These are phyloP conservation scores for Coemansia sp. DNA, from an alignment of 192 early-diverging fungal species.

Conservation along the genomic window DNA sequence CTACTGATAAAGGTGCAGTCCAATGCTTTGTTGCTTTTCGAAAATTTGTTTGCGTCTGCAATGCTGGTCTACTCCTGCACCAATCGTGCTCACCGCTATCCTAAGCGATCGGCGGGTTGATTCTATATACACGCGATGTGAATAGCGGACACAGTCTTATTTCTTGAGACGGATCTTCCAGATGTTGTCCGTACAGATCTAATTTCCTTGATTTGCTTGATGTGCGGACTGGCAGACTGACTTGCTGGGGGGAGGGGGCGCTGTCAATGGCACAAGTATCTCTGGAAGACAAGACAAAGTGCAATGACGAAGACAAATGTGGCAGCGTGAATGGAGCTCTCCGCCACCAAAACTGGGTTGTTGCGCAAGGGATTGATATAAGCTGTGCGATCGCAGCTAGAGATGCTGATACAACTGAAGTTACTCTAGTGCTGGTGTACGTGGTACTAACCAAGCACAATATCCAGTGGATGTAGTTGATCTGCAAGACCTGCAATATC, in stretches of 20 bases:
- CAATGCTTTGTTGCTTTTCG: background rate
- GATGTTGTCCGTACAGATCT: background rate
- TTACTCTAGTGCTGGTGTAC: background rate
- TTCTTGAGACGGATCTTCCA: background rate
- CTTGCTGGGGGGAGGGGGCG: background rate
- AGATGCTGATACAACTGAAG: background rate
- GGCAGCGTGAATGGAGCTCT: background rate
- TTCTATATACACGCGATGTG: background rate
- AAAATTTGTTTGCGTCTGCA: background rate
- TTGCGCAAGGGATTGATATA: background rate
- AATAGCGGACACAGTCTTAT: background rate
- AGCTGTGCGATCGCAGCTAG: background rate
- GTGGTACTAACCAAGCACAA: background rate
- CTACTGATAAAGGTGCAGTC: background rate
- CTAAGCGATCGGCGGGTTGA: background rate
- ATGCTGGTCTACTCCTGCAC: background rate
- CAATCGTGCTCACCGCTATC: background rate
- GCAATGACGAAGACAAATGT: conserved; percentile 3
- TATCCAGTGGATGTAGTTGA: background rate
- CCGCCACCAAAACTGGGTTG: background rate
- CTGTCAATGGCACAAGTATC: background rate
- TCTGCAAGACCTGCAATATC: background rate
- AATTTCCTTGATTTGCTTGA: background rate
- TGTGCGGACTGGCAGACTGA: background rate
- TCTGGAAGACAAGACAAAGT: background rate